These are phyloP conservation scores for Fusarium sp. DNA, from an alignment of 2,329 filamentous ascomycete species.

Conservation along the genomic window DNA sequence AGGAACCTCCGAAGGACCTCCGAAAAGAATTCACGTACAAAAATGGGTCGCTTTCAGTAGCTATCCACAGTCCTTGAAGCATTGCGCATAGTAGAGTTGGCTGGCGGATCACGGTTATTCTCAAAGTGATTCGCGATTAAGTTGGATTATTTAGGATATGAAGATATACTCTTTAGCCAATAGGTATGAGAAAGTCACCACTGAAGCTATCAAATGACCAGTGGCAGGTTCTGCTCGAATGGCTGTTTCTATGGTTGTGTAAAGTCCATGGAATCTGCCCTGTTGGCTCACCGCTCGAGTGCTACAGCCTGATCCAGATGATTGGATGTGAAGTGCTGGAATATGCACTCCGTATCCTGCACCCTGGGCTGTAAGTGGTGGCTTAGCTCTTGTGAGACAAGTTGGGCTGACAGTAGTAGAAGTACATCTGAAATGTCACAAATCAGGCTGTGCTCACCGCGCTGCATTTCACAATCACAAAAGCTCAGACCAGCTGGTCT, in stretches of 20 bases:
- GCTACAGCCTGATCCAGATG: not conserved
- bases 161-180: too few species aligned
- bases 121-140: not conserved
- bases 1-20: too few species aligned
- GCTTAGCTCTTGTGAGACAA: accelerated
- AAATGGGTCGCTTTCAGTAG: too few species aligned
- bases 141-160: too few species aligned
- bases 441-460: not conserved
- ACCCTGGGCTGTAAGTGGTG: not conserved
- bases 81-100: too few species aligned
- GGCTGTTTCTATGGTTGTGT: accelerated
- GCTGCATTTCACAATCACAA: not conserved
- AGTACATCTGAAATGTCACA: not conserved
- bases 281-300: not conserved
- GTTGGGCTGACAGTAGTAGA: not conserved
- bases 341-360: accelerated
- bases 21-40: too few species aligned
- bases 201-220: accelerated
- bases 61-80: too few species aligned
- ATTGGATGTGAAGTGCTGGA: not conserved
- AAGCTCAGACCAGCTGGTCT: too few species aligned
- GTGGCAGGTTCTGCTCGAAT: not conserved
- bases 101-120: not conserved
- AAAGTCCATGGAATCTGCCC: not conserved
- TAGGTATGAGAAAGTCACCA: accelerated